Evolutionary conservation across 2,329 filamentous ascomycete species (phyloP).

Genomic region (Pyrenochaeta sp.): DNA sequence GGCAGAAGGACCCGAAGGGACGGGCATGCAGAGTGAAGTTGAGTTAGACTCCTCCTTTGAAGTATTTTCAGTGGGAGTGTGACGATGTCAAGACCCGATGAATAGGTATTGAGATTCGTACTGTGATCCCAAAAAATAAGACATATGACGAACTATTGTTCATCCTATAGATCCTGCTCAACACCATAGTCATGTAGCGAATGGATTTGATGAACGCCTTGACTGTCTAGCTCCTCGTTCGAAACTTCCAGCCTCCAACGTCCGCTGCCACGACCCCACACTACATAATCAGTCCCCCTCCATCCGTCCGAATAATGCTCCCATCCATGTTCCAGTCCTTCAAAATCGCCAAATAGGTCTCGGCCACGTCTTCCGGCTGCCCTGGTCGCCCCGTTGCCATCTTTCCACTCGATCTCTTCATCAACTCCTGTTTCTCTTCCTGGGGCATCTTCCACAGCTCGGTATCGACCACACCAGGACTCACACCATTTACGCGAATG

Average conservation of each 20-base stretch:
- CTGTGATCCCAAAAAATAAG: no score
- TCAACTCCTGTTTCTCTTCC: constrained; percentile 33
- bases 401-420: constrained; percentile 26
- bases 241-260: neutral
- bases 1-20: no score
- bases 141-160: no score
- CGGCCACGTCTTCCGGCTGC: constrained; percentile 45
- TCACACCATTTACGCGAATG: constrained; percentile 69
- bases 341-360: constrained; percentile 60
- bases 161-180: no score
- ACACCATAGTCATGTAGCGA: no score
- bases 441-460: constrained; percentile 51
- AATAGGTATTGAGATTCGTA: no score
- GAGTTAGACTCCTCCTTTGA: no score
- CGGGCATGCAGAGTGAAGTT: no score
- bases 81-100: no score
- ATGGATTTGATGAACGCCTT: no score
- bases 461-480: constrained; percentile 62
- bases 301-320: constrained; percentile 55
- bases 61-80: no score
- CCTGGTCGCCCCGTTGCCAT: constrained; percentile 41
- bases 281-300: constrained; percentile 39
- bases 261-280: neutral
- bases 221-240: neutral
- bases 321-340: constrained; percentile 58